A percentile compares a stretch with the other conserved stretches of the same genome.
Conservation (phyloP, 345 rosid genomes). For the Lenwebbia sp. region DNA sequence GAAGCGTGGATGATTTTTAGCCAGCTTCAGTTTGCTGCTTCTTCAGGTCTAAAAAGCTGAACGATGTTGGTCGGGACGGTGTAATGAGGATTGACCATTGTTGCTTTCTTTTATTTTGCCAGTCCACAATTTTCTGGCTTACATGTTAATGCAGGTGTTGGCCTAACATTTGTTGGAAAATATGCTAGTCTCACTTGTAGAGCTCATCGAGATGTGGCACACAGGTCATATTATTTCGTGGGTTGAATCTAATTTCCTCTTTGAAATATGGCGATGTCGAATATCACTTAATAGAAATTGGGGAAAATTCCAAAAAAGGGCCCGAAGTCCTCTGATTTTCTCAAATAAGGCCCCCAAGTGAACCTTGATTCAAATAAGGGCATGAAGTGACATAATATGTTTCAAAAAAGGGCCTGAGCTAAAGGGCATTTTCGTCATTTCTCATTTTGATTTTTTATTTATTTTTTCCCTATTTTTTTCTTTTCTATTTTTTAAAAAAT, state of each 20-base stretch:
- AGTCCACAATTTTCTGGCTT: not conserved
- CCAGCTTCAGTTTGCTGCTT: not conserved
- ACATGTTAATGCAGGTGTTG: not conserved
- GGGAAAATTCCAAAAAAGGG: no score
- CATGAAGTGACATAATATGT: no score
- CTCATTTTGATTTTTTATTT: no score
- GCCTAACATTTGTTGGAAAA: not conserved
- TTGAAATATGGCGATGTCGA: not conserved
- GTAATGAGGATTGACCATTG: not conserved
- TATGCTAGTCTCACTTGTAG: not conserved
- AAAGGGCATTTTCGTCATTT: no score
- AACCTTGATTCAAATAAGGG: no score
- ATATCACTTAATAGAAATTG: not conserved
- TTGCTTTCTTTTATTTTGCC: not conserved
- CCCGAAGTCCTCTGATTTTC: no score
- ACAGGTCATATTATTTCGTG: not conserved
- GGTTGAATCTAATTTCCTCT: not conserved
- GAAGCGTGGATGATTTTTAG: not conserved
- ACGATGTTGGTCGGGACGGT: not conserved
- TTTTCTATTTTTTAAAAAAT: no score
- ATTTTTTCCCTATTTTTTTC: no score
- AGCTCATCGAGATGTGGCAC: not conserved
- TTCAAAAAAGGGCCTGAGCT: no score
- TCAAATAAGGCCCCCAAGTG: no score
- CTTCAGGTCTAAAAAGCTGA: not conserved